These are phyloP conservation scores for Anisodus tanguticus DNA, from an alignment of 257 asterid genomes.

Conservation along the genomic window DNA sequence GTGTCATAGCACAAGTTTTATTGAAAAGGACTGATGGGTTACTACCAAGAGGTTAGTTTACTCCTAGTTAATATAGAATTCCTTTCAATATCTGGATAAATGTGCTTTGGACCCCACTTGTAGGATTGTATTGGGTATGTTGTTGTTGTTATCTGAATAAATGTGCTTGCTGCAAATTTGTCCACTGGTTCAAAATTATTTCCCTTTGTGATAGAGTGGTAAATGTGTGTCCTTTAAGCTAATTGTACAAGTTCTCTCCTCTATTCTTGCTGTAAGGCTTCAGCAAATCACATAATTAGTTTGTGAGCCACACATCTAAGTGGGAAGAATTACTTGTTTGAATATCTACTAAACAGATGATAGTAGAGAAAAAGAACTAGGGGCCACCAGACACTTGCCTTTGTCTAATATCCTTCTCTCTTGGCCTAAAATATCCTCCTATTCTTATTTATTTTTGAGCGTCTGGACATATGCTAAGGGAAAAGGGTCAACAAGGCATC, in stretches of 20 bases:
- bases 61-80: background rate
- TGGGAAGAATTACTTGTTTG: background rate
- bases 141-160: background rate
- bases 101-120: background rate
- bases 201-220: background rate
- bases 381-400: slow-evolving; percentile 20
- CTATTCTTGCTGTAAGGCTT: slow-evolving; percentile 4
- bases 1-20: background rate
- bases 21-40: background rate
- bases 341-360: background rate
- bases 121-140: too few species aligned
- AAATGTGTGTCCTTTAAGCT: background rate
- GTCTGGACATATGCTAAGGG: background rate
- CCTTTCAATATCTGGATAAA: background rate
- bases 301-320: background rate
- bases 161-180: slow-evolving; percentile 5
- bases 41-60: background rate
- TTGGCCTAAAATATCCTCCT: slow-evolving; percentile 1
- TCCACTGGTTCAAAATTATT: background rate
- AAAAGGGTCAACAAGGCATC: background rate
- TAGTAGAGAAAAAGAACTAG: background rate
- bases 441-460: background rate
- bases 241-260: background rate
- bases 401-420: background rate
- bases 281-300: background rate